Conservation (phyloP, 768 basidiomycete genomes). For the Boletellus ananiceps region DNA sequence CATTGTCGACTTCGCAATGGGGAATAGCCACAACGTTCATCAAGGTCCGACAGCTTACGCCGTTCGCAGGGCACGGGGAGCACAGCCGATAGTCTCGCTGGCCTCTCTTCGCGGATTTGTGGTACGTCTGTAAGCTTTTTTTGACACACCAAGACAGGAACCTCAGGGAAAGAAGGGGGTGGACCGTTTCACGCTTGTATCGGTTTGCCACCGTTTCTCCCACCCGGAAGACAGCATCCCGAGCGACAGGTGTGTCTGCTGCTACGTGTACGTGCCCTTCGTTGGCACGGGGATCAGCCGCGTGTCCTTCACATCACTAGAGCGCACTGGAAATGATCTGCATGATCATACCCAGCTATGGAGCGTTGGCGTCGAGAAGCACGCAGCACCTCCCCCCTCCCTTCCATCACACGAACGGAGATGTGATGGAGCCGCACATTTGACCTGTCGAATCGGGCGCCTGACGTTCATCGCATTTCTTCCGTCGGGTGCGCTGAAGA, state of each 20-base stretch:
- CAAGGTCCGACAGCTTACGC: constrained; percentile 17
- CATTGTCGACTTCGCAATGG: constrained; percentile 20
- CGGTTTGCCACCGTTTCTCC: constrained; percentile 6
- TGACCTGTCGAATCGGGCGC: constrained; percentile 3
- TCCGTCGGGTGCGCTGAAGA: constrained; percentile 1
- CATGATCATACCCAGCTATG: constrained; percentile 7
- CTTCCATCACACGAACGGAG: constrained; percentile 3
- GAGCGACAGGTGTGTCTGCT: constrained; percentile 9
- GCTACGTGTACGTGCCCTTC: constrained; percentile 9
- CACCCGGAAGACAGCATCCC: constrained; percentile 26
- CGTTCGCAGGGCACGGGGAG: constrained; percentile 2
- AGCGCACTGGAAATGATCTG: constrained; percentile 16
- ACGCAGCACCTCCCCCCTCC: too few relatives aligned
- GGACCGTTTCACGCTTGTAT: constrained; percentile 14
- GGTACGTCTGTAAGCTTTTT: constrained; percentile 7
- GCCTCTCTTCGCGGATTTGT: neutral
- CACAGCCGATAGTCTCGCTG: constrained; percentile 28
- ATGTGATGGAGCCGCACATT: neutral
- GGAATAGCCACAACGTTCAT: constrained; percentile 1
- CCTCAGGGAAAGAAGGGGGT: constrained; percentile 21
- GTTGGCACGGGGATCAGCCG: too few relatives aligned
- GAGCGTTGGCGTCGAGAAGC: constrained; percentile 12
- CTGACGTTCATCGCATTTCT: constrained; percentile 2
- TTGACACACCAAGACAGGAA: constrained; percentile 15
- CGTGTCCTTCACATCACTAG: constrained; percentile 10